phyloP scores from a whole-genome alignment of 352 stramenopile genomes.

The Pythium guiyangense region DNA sequence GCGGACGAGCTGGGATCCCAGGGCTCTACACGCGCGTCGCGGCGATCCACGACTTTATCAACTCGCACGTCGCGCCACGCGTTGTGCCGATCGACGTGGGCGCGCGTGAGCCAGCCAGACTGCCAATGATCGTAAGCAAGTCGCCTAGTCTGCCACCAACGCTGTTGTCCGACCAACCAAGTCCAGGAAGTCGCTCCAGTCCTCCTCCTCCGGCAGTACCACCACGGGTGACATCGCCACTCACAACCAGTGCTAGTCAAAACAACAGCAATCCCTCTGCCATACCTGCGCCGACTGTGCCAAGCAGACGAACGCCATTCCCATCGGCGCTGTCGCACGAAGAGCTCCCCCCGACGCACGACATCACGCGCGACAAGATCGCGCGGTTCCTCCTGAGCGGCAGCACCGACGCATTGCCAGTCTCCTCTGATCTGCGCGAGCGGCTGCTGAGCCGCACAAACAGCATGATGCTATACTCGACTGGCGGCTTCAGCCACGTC shows the following conservation, averaged over 20 bases:
- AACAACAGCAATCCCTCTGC: neutral
- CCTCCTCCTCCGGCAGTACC: too few species aligned
- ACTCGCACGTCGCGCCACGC: neutral
- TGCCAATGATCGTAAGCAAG: too few species aligned
- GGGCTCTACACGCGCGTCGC: constrained; percentile 1
- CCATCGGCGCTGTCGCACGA: neutral
- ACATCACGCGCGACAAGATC: neutral
- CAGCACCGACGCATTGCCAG: too few species aligned
- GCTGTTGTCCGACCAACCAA: neutral
- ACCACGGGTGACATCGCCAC: too few species aligned
- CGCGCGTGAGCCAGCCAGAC: neutral
- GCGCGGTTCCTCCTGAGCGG: too few species aligned
- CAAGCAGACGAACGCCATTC: neutral
- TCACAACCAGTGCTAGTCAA: too few species aligned
- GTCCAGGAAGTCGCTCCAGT: neutral
- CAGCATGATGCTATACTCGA: too few species aligned
- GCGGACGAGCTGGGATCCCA: neutral
- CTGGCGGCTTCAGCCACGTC: too few species aligned
- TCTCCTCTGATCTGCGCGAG: too few species aligned
- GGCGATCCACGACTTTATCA: constrained; percentile 3
- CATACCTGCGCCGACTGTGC: neutral
- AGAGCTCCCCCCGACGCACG: neutral
- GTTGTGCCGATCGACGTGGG: too few species aligned
- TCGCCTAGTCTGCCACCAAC: too few species aligned
- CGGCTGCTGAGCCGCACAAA: too few species aligned